These are phyloP conservation scores for Galium porrigens DNA, from an alignment of 305 asterid genomes.

Conservation along the genomic window DNA sequence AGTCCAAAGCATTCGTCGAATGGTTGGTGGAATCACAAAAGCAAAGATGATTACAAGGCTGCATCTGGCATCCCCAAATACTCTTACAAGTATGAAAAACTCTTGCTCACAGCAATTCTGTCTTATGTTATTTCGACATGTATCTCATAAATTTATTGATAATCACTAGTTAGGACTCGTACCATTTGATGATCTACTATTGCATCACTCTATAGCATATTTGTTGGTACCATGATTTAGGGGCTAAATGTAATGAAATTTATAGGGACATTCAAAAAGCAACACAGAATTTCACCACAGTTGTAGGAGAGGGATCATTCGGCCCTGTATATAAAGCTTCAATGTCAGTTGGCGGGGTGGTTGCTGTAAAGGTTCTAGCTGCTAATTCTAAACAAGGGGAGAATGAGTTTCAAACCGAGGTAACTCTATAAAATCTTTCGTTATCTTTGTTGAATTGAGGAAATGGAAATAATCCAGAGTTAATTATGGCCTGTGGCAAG, in stretches of 20 bases:
- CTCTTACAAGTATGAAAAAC: constrained; percentile 62
- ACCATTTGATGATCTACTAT: neutral
- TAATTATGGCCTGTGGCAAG: too few species aligned
- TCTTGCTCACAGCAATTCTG: neutral
- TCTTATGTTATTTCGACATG: neutral
- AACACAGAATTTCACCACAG: constrained; percentile 67
- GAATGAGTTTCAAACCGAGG: constrained; percentile 94
- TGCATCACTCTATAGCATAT: neutral
- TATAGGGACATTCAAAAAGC: constrained; percentile 86
- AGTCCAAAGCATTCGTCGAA: constrained; percentile 31
- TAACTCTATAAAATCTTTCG: constrained; percentile 13
- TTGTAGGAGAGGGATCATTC: constrained; percentile 88
- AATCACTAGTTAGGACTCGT: neutral
- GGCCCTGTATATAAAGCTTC: constrained; percentile 90
- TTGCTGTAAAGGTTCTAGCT: constrained; percentile 95
- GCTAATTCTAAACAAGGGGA: constrained; percentile 96
- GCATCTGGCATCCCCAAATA: constrained; percentile 70
- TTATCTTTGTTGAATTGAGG: neutral
- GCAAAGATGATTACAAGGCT: constrained; percentile 46
- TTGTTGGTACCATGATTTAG: neutral
- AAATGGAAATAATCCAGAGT: neutral
- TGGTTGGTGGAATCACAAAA: constrained; percentile 56
- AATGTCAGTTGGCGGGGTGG: constrained; percentile 71
- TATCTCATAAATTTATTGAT: too few species aligned
- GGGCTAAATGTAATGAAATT: constrained; percentile 17